A percentile compares a stretch with the other conserved stretches of the same genome.
These are phyloP conservation scores for Metschnikowia proteae DNA, from an alignment of 805 yeast genomes.

Conservation along the genomic window DNA sequence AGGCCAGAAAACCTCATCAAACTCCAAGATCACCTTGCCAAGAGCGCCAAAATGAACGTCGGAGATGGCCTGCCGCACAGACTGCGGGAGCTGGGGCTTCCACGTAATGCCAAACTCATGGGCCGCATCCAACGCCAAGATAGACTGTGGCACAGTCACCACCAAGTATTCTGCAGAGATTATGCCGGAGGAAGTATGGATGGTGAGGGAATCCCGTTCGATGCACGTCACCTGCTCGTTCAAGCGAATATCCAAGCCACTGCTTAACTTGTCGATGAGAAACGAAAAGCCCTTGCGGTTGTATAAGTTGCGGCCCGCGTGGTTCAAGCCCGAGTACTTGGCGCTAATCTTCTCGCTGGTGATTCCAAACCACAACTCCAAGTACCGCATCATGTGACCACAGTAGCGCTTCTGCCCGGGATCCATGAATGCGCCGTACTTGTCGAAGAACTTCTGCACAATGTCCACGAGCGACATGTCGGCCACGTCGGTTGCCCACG, in stretches of 20 bases:
- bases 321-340: conserved; percentile 63
- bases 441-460: conserved; percentile 43
- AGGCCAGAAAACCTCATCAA: conserved; percentile 61
- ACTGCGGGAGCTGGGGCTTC: conserved; percentile 51
- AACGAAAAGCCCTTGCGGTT: conserved; percentile 57
- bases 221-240: conserved; percentile 42
- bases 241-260: conserved; percentile 36
- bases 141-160: conserved; percentile 76
- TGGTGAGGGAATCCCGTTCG: conserved; percentile 18
- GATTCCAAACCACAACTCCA: conserved; percentile 81
- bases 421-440: conserved; percentile 46
- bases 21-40: conserved; percentile 72
- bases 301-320: conserved; percentile 75
- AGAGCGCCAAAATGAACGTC: conserved; percentile 60
- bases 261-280: conserved; percentile 42
- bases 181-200: conserved; percentile 30
- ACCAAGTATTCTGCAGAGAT: conserved; percentile 53
- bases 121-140: conserved; percentile 42
- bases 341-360: conserved; percentile 65
- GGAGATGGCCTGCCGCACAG: conserved; percentile 41
- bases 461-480: conserved; percentile 56
- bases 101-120: conserved; percentile 51
- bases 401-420: conserved; percentile 48
- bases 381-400: conserved; percentile 49
- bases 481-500: conserved; percentile 42